These are phyloP conservation scores for Alternaria novae-zelandiae DNA, from an alignment of 2,329 filamentous ascomycete species.

Conservation along the genomic window DNA sequence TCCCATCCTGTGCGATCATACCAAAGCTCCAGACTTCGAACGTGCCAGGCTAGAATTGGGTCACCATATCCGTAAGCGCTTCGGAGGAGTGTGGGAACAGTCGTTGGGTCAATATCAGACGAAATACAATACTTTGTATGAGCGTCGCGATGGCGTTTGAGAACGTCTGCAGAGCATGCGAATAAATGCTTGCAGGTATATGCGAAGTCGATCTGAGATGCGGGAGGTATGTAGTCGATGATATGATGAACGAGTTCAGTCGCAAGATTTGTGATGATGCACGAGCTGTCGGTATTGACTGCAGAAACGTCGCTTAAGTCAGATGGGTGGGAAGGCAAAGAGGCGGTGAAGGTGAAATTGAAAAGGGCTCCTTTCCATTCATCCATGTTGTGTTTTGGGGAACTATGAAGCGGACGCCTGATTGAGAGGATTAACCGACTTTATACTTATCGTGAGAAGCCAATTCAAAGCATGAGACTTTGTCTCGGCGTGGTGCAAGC, in stretches of 20 bases:
- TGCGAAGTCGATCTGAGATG: slow-evolving; percentile 16
- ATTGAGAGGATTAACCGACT: neutral
- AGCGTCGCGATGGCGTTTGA: slow-evolving; percentile 17
- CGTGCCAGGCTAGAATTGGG: slow-evolving; percentile 18
- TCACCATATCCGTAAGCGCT: slow-evolving; percentile 14
- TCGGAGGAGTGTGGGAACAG: slow-evolving; percentile 15
- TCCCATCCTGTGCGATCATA: slow-evolving; percentile 15
- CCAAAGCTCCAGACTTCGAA: slow-evolving; percentile 19
- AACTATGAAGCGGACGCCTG: neutral
- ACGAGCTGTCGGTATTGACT: neutral
- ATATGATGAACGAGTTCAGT: slow-evolving; percentile 12
- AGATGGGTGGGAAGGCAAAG: neutral
- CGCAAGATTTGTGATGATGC: slow-evolving; percentile 1
- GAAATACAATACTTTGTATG: slow-evolving; percentile 13
- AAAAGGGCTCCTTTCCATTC: neutral
- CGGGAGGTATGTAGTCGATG: slow-evolving; percentile 10
- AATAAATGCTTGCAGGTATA: slow-evolving; percentile 13
- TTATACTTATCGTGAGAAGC: neutral
- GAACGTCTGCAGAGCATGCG: slow-evolving; percentile 2
- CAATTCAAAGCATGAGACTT: slow-evolving; percentile 1
- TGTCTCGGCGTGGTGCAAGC: neutral
- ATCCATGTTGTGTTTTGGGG: neutral
- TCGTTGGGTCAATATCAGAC: slow-evolving; percentile 15
- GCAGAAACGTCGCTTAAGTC: neutral
- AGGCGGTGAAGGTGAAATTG: neutral